phyloP scores from a whole-genome alignment of 345 rosid species.

The Eucalyptus polyanthemos region DNA sequence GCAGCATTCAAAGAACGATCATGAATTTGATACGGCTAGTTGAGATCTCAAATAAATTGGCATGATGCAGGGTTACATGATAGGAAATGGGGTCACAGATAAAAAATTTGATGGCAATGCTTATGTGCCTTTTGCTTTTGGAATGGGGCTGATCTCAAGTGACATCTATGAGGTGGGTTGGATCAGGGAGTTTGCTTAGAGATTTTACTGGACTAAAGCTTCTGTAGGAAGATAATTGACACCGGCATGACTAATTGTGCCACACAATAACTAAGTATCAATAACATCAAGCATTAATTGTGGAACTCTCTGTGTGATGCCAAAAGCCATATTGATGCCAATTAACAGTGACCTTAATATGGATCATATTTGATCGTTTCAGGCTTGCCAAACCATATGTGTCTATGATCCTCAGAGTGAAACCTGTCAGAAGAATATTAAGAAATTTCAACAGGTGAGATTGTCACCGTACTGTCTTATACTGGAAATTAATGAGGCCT shows the following conservation, averaged over 20 bases:
- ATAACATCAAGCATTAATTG: neutral
- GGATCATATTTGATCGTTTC: neutral
- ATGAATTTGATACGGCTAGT: neutral
- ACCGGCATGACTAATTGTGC: neutral
- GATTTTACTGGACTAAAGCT: neutral
- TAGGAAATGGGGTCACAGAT: conserved; percentile 26
- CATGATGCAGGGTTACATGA: conserved; percentile 20
- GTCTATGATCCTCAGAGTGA: neutral
- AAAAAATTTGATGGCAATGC: conserved; percentile 3
- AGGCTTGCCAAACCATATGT: conserved; percentile 17
- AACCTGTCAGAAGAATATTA: neutral
- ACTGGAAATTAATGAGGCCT: neutral
- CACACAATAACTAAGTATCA: neutral
- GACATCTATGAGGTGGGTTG: conserved; percentile 2
- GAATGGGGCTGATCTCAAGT: conserved; percentile 34
- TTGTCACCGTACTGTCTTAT: neutral
- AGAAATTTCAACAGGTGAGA: conserved; percentile 4
- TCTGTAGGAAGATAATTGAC: neutral
- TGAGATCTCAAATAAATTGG: neutral
- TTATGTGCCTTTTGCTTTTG: conserved; percentile 16
- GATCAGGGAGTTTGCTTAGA: neutral
- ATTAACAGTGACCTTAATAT: neutral
- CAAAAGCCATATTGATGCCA: neutral
- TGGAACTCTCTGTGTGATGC: neutral
- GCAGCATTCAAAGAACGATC: too few species aligned